Evolutionary conservation across 2,329 filamentous ascomycete genomes (phyloP).

Genomic region (Aspergillus nomiae): DNA sequence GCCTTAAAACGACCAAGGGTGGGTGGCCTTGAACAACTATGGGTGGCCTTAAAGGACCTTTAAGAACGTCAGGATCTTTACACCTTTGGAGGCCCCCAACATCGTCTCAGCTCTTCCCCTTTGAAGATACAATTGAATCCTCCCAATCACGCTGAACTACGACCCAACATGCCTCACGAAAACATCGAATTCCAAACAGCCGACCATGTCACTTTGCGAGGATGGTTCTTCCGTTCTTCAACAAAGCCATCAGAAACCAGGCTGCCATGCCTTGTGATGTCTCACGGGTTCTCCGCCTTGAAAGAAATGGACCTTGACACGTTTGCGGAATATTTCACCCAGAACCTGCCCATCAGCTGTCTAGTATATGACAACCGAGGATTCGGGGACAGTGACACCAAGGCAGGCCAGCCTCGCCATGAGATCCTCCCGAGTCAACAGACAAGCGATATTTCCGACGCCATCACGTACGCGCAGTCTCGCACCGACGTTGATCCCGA

Average conservation of each 20-base stretch:
- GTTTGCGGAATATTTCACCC: background rate
- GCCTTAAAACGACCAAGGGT: too few species aligned
- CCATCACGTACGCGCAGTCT: constrained; percentile 41
- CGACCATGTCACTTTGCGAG: background rate
- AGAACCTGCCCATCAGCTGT: background rate
- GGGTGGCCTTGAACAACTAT: too few species aligned
- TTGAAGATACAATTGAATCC: too few species aligned
- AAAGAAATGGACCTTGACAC: background rate
- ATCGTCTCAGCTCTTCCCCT: too few species aligned
- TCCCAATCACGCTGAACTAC: too few species aligned
- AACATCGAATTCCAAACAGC: background rate
- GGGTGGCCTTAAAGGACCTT: too few species aligned
- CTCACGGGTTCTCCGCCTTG: background rate
- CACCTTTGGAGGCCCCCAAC: too few species aligned
- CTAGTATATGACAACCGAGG: background rate
- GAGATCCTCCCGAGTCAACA: background rate
- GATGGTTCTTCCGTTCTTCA: background rate
- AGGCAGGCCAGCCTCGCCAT: constrained; percentile 15
- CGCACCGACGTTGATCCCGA: constrained; percentile 31
- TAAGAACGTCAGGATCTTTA: too few species aligned
- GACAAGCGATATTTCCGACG: constrained; percentile 29
- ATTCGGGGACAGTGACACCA: constrained; percentile 23
- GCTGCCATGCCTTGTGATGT: background rate
- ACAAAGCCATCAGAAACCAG: too few species aligned
- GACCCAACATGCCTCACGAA: background rate